phyloP scores from a whole-genome alignment of 352 stramenopile species.

The Phytophthora palmivora region DNA sequence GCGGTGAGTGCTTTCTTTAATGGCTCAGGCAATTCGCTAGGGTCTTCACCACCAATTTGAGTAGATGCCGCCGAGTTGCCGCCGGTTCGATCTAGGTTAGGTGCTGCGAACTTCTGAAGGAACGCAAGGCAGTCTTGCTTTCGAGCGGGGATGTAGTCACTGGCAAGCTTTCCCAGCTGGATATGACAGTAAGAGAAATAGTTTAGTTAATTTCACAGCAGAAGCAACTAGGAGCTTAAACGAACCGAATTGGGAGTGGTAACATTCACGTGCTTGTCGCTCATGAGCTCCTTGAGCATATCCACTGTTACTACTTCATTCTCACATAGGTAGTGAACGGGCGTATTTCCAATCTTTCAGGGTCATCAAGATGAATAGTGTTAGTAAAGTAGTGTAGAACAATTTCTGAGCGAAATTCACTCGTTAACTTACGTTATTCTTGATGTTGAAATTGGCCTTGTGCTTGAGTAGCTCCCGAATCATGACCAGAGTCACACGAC shows the following conservation, averaged over 20 bases:
- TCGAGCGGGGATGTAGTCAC: conserved; percentile 59
- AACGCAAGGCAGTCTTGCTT: conserved; percentile 72
- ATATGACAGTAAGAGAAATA: conserved; percentile 1
- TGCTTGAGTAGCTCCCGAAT: conserved; percentile 58
- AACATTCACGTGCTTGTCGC: conserved; percentile 63
- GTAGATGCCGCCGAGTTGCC: conserved; percentile 21
- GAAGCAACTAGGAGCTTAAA: not conserved
- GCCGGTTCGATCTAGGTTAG: conserved; percentile 38
- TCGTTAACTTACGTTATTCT: conserved; percentile 65
- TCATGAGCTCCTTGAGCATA: conserved; percentile 69
- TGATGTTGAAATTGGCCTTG: conserved; percentile 73
- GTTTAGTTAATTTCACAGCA: not conserved
- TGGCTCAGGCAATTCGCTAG: conserved; percentile 55
- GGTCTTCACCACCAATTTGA: conserved; percentile 70
- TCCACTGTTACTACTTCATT: conserved; percentile 64
- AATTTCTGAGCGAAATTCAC: not conserved
- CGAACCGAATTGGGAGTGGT: conserved; percentile 73
- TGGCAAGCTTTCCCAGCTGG: conserved; percentile 70
- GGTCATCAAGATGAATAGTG: conserved; percentile 1
- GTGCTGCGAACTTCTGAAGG: conserved; percentile 61
- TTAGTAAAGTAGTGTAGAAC: not conserved
- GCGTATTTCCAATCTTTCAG: conserved; percentile 73
- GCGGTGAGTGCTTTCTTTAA: conserved; percentile 46
- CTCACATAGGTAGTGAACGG: conserved; percentile 78
- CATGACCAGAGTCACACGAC: conserved; percentile 45